Percentiles rank a stretch among this genome's conserved stretches.
Conservation (phyloP, 345 rosid species). For the Draba incana region DNA sequence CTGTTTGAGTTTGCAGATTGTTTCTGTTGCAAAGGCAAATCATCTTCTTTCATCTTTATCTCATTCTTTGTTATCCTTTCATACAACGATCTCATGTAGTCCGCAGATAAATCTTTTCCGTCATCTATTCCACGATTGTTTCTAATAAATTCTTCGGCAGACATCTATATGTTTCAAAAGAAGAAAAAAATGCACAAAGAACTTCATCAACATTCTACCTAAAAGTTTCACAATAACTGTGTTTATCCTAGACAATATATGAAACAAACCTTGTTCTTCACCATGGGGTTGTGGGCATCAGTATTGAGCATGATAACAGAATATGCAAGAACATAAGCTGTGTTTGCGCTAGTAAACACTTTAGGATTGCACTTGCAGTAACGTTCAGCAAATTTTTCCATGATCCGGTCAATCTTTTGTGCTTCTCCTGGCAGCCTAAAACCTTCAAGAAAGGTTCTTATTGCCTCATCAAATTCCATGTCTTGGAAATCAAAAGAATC, state of each 20-base stretch:
- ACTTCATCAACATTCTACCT: slow-evolving; percentile 37
- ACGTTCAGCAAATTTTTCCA: slow-evolving; percentile 95
- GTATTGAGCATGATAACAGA: slow-evolving; percentile 94
- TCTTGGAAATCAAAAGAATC: slow-evolving; percentile 78
- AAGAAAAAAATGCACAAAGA: slow-evolving; percentile 21
- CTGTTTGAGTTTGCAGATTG: slow-evolving; percentile 65
- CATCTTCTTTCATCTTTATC: slow-evolving; percentile 75
- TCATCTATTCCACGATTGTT: slow-evolving; percentile 89
- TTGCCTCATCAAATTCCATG: slow-evolving; percentile 80
- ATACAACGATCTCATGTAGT: slow-evolving; percentile 66
- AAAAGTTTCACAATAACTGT: slow-evolving; percentile 26
- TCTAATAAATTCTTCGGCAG: slow-evolving; percentile 64
- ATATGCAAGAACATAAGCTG: slow-evolving; percentile 92
- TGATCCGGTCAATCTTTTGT: slow-evolving; percentile 89
- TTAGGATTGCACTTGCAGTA: slow-evolving; percentile 82
- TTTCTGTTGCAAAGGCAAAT: slow-evolving; percentile 66
- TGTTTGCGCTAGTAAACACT: slow-evolving; percentile 87
- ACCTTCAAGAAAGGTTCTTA: slow-evolving; percentile 82
- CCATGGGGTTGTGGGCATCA: slow-evolving; percentile 92
- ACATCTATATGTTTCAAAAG: slow-evolving; percentile 42
- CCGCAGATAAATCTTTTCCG: slow-evolving; percentile 84
- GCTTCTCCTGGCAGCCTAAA: slow-evolving; percentile 94
- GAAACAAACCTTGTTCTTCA: slow-evolving; percentile 74
- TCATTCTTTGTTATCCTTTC: slow-evolving; percentile 83
- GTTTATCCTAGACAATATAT: slow-evolving; percentile 6